Base-by-base conservation (phyloP, 345 rosid genomes). In the Lepidium sativum region DNA sequence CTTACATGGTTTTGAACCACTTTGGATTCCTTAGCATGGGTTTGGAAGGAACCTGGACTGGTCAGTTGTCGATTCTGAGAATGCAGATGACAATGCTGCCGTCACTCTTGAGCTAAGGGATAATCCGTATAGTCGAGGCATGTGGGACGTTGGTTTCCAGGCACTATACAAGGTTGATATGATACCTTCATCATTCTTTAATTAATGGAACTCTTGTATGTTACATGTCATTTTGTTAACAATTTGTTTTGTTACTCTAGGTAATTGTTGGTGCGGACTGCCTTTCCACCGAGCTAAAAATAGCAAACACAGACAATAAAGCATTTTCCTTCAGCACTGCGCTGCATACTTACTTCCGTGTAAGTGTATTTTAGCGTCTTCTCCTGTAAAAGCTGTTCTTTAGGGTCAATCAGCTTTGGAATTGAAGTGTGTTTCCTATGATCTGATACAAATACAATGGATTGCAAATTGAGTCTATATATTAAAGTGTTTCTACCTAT, bases 31-130 rank as follows among this genome's bases (percentile, higher is more conserved):
- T 78, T 74, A 89, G 98, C 97, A 92, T 77, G 98, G 98, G 23
- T 92, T 92, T 78, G 94, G 86, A 41, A 86, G 98, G 71, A 92
- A 89, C 71, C 52, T 92, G 96, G 98, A 92, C 69, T 92, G 98
- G 98, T 84, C 91, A 8, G 33, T 87, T 62, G 41, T 72, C 25
- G 88, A 86, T 73, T 83, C 96, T 17, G 83, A 80, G 49, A 81
- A 71, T 43, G 75, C 69, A 29, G 90, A 80, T 41, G 98, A 83
- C 57, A 81, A 60, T 76, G 89, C 87, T 18, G 53, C 60, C 44
- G 83, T 86, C 16, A 87, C 96, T 69, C 86, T 92, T 37, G 89
- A 84, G 81, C 85, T 92, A 45, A 83, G 74, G 80, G 96, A 92
- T 75, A 84, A 78, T 58, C 87, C 94, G 32, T 92, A 89, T 62